Evolutionary conservation across 1,284 basidiomycete genomes (phyloP).

Genomic region (Apiotrichum laibachii): DNA sequence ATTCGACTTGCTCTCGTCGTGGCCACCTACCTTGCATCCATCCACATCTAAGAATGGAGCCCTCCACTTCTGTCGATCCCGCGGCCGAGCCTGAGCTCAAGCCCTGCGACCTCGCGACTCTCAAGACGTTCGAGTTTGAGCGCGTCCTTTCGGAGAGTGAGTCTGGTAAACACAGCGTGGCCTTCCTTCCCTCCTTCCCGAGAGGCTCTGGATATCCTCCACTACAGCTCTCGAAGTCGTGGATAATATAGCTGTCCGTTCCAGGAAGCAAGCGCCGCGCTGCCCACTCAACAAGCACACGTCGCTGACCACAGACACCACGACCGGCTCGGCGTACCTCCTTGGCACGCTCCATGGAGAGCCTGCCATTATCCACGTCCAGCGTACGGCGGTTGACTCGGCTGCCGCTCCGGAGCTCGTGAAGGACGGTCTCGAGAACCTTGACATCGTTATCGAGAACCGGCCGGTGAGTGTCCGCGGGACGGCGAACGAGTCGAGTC

Average conservation of each 20-base stretch:
- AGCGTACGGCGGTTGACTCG: conserved; percentile 58
- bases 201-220: neutral
- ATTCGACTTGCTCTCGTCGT: too few species aligned
- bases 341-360: conserved; percentile 52
- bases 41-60: too few species aligned
- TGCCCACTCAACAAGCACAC: neutral
- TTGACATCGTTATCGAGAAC: conserved; percentile 41
- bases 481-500: neutral
- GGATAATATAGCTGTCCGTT: too few species aligned
- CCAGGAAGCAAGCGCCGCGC: neutral
- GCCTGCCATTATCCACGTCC: conserved; percentile 61
- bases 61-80: too few species aligned
- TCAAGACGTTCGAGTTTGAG: conserved; percentile 56
- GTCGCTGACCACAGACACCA: conserved; percentile 54
- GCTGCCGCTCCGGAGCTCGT: conserved; percentile 30
- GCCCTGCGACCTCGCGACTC: conserved; percentile 24
- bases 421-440: conserved; percentile 22
- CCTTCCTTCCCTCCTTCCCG: neutral
- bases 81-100: conserved; percentile 3
- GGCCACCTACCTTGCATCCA: too few species aligned
- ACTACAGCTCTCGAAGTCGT: too few species aligned
- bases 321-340: conserved; percentile 55
- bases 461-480: conserved; percentile 30
- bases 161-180: conserved; percentile 2
- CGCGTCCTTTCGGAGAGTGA: conserved; percentile 61